Evolutionary conservation across 2,329 filamentous ascomycete genomes (phyloP), one percentile per base, ranked within the genome.

Genomic region (Colletotrichum zoysiae): DNA sequence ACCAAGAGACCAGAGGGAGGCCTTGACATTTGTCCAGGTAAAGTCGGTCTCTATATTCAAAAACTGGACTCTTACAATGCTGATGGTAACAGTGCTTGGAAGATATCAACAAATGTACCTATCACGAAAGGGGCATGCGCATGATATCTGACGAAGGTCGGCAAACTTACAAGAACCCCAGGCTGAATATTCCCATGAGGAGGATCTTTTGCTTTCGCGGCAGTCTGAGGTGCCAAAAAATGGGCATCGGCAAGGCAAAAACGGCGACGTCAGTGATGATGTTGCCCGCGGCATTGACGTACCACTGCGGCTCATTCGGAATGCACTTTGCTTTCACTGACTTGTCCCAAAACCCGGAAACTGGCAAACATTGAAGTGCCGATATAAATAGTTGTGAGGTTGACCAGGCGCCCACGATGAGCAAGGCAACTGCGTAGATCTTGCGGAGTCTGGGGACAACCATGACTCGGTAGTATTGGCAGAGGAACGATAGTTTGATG

Each of bases 381-480:
- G 74, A 68, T 16, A 78, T 66, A n/a, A 80, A 61, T 40, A 79
- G 53, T 40, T 80, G 77, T 2, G 75, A 75, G 5, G 77, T 42
- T 5, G 76, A 74, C 79, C 79, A 79, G 53, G 70, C 70, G n/a
- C 76, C 74, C 38, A 80, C 74, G 7, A 79, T 20, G 42, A 79
- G 55, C 26, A 78, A 76, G 61, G 77, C 75, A 26, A 71, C 50
- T 62, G 77, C 65, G 62, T 78, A 80, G 48, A 78, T 68, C 18
- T 59, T 73, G 35, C 75, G 74, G 67, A 77, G 75, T 12, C 75
- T 74, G 18, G 77, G 76, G 16, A 82, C 66, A 14, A 74, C 74
- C 44, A 78, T 78, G 26, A 82, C 75, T 12, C 81, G 78, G 42
- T 80, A 79, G 75, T 82, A 83, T 73, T 82, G 81, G n/a, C 79